Percentiles rank a stretch among this genome's conserved stretches.
Conservation (phyloP, 768 basidiomycete species). For the Paxillus ammoniavirescens region DNA sequence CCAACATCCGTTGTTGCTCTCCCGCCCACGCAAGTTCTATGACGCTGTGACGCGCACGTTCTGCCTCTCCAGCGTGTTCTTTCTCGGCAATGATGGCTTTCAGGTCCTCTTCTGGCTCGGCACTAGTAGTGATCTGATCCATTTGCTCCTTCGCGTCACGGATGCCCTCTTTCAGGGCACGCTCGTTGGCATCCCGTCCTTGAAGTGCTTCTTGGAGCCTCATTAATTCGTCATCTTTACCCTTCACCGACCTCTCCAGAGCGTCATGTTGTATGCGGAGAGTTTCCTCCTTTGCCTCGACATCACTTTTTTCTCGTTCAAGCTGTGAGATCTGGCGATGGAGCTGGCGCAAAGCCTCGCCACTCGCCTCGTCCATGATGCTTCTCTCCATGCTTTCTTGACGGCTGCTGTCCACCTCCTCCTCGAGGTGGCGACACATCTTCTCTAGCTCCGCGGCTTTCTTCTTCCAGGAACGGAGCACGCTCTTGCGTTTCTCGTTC, state of each 20-base stretch:
- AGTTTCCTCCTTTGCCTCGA: slow-evolving; percentile 40
- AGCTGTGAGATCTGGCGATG: slow-evolving; percentile 78
- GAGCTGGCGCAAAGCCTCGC: slow-evolving; percentile 74
- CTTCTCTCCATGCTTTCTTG: slow-evolving; percentile 80
- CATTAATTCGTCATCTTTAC: slow-evolving; percentile 11
- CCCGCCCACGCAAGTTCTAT: no score
- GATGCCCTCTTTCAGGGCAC: no score
- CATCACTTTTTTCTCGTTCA: slow-evolving; percentile 60
- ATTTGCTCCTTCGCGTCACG: no score
- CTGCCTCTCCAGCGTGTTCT: no score
- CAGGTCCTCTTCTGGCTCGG: no score
- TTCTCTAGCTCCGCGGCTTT: slow-evolving; percentile 74
- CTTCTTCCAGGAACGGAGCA: slow-evolving; percentile 67
- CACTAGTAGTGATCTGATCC: no score
- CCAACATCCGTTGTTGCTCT: neutral
- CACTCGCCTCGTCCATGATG: slow-evolving; percentile 80
- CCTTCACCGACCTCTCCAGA: slow-evolving; percentile 15
- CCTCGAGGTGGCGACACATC: slow-evolving; percentile 66
- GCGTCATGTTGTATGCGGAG: slow-evolving; percentile 46
- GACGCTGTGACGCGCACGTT: no score
- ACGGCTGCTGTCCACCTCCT: slow-evolving; percentile 83
- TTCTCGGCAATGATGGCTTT: no score
- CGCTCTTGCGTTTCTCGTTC: slow-evolving; percentile 53
- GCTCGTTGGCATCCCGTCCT: slow-evolving; percentile 42
- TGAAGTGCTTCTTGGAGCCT: slow-evolving; percentile 44